phyloP scores from a whole-genome alignment of 306 rosid genomes.

The Corylus heterophylla region DNA sequence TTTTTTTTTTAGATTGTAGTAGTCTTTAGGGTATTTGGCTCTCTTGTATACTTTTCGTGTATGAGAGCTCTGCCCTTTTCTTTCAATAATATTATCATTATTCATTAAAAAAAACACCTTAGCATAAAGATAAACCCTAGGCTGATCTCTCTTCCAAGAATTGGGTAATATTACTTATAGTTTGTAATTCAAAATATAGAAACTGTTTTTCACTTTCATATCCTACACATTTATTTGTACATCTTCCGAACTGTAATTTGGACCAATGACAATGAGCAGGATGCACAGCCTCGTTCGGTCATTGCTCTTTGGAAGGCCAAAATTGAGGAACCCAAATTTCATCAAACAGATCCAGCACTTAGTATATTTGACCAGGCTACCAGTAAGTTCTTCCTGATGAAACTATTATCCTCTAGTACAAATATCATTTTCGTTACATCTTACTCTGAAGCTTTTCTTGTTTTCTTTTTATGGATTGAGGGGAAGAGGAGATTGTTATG shows the following conservation, averaged over 20 bases:
- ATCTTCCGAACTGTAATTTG: neutral
- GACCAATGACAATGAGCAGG: constrained; percentile 8
- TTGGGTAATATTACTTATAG: neutral
- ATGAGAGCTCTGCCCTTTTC: too few relatives aligned
- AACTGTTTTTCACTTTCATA: neutral
- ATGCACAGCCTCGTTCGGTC: constrained; percentile 17
- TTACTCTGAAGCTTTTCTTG: neutral
- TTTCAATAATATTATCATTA: too few relatives aligned
- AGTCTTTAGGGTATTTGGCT: too few relatives aligned
- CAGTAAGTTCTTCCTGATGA: constrained; percentile 8
- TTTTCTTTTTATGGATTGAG: too few relatives aligned
- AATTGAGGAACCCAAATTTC: constrained; percentile 21
- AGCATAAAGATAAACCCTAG: neutral
- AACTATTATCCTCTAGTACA: neutral
- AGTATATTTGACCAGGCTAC: constrained; percentile 1
- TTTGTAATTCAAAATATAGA: neutral
- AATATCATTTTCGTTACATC: neutral
- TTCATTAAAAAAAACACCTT: too few relatives aligned
- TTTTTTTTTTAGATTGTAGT: too few relatives aligned
- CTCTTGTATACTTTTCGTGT: too few relatives aligned
- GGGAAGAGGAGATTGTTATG: too few relatives aligned
- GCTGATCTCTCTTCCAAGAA: neutral
- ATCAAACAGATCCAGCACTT: constrained; percentile 19
- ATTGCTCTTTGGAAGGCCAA: constrained; percentile 29
- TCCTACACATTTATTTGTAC: neutral